Evolutionary conservation across 345 rosid species (phyloP).

Genomic region (Rhodamnia rubescens): DNA sequence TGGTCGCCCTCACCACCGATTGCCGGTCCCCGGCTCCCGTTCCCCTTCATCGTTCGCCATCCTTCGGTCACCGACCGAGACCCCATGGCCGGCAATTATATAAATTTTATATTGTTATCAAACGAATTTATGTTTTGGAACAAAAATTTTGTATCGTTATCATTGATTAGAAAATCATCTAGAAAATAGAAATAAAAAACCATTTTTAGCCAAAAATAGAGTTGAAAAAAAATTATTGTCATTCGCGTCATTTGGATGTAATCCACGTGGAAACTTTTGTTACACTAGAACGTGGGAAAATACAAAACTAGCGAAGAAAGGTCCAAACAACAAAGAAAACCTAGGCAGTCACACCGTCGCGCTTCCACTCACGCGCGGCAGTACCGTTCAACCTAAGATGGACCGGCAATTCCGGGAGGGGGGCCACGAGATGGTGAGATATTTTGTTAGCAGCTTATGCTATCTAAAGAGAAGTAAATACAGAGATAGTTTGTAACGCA

Average conservation of each 20-base stretch:
- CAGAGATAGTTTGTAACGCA: background rate
- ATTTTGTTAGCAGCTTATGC: background rate
- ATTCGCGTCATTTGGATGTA: background rate
- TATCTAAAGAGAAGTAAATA: background rate
- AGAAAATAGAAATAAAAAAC: too few species aligned
- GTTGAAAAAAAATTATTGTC: too few species aligned
- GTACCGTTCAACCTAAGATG: background rate
- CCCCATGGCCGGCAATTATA: too few species aligned
- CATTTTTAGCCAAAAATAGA: too few species aligned
- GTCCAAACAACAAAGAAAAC: background rate
- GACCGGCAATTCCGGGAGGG: background rate
- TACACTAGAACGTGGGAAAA: background rate
- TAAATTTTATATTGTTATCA: too few species aligned
- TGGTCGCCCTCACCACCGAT: too few species aligned
- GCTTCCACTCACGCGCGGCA: background rate
- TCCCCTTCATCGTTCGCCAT: too few species aligned
- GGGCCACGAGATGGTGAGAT: background rate
- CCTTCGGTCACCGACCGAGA: too few species aligned
- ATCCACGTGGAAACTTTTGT: background rate
- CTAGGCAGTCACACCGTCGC: background rate
- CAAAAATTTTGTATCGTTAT: too few species aligned
- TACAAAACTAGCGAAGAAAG: background rate
- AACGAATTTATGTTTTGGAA: too few species aligned
- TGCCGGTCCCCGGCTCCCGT: too few species aligned
- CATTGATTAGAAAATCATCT: too few species aligned